These are phyloP conservation scores for Nicotiana attenuata DNA, from an alignment of 257 asterid species.

Conservation along the genomic window DNA sequence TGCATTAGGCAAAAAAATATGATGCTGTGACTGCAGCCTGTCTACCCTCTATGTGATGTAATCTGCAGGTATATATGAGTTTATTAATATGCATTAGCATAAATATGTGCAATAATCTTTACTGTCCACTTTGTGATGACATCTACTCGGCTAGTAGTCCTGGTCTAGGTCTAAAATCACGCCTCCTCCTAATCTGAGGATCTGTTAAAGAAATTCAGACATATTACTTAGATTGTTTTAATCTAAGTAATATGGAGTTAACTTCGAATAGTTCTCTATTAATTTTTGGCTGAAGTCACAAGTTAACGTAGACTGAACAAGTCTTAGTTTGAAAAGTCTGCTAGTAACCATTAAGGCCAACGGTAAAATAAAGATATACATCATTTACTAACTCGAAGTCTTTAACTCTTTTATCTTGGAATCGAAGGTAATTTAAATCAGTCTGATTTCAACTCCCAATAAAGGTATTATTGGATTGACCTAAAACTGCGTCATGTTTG, in stretches of 20 bases:
- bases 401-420: neutral
- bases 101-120: neutral
- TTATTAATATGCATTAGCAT: neutral
- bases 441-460: neutral
- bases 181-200: neutral
- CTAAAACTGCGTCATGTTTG: neutral
- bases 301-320: neutral
- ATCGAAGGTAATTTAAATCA: neutral
- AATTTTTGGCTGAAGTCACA: neutral
- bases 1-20: neutral
- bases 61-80: neutral
- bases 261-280: neutral
- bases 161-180: neutral
- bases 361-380: neutral
- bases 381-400: neutral
- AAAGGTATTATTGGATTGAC: neutral
- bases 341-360: neutral
- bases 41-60: neutral
- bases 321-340: neutral
- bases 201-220: neutral
- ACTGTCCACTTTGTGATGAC: neutral
- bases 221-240: neutral
- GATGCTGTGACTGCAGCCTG: neutral
- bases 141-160: neutral
- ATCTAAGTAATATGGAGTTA: neutral